phyloP scores from a whole-genome alignment of 2,329 filamentous ascomycete genomes.

The Ascochyta pisi region DNA sequence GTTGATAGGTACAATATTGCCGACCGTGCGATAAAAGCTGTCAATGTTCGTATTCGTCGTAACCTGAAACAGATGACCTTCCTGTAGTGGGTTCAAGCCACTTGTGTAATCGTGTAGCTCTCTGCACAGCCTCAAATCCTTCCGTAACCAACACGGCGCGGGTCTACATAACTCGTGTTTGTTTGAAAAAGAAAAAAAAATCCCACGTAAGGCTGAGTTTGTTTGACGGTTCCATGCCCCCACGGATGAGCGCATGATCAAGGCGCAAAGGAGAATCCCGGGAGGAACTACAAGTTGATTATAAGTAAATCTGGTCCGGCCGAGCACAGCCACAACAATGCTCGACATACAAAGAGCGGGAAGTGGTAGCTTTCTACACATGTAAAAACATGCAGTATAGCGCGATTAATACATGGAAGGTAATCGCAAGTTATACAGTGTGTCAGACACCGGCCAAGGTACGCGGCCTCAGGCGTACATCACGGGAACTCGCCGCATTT shows the following conservation, averaged over 20 bases:
- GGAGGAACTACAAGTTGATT: not conserved
- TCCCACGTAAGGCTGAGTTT: not conserved
- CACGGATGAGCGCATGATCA: no score
- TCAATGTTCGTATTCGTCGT: not conserved
- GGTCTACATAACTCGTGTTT: not conserved
- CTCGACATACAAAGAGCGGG: not conserved
- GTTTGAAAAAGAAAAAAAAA: not conserved
- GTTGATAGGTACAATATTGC: not conserved
- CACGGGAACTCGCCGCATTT: not conserved
- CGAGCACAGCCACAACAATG: constrained; percentile 4
- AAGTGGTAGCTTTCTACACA: not conserved
- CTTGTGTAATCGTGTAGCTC: constrained; percentile 1
- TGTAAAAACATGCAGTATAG: not conserved
- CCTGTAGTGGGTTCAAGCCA: constrained; percentile 4
- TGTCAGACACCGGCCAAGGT: not conserved
- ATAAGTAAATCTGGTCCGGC: not conserved
- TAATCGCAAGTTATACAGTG: not conserved
- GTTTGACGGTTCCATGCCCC: not conserved
- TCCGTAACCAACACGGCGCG: not conserved
- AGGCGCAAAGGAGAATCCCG: not conserved
- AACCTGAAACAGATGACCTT: constrained; percentile 14
- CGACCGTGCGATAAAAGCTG: not conserved
- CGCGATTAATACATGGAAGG: not conserved
- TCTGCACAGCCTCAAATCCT: constrained; percentile 16
- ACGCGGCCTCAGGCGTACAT: constrained; percentile 1